Base-by-base conservation (phyloP, 2,329 filamentous ascomycete species). In the Fusarium illudens region DNA sequence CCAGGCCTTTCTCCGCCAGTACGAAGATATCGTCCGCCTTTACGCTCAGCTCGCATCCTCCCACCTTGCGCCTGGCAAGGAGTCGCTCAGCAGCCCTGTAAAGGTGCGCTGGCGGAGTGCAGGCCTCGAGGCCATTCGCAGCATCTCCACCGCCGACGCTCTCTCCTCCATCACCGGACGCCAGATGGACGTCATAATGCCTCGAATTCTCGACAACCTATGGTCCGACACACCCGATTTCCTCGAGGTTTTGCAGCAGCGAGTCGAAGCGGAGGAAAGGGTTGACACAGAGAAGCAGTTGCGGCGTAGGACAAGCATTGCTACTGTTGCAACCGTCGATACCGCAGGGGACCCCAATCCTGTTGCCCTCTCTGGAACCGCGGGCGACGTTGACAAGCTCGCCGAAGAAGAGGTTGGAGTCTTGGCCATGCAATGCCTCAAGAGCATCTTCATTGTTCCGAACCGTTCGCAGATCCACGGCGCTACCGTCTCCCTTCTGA, bases 321-420 rank as follows among this genome's bases (percentile, higher is more conserved):
- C 92, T 19, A 96, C 94, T 0, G 90, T 93, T 9, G 86, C 87
- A 48, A 89, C 89, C 0, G 81, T 80, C 58, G 87, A 90, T 22
- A 92, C 92, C 1, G 80, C 79, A 1, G 84, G 83, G 51, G 87
- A 90, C 39, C 86, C 89, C 6, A 92, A 92, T 65, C 86, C 86
- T 6, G 86, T 92, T 42, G 91, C 92, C 22, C 87, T 93, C n/a
- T 88, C 91, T 1, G 92, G 91, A 57, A 93, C 93, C 0, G 92
- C 92, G 1, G 90, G 90, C 22, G 95, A 97, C 75, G 93, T 93
- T 25, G 96, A 98, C 79, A 93, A 91, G 77, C 82, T 96, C 63
- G 94, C 93, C 2, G 94, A 98, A 79, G 90, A 97, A 80, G 92
- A 96, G 75, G 93, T 94, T 15, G 92, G 92, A 27, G 84, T 96